A percentile compares a stretch with the other conserved stretches of the same genome.
Evolutionary conservation across 192 early-diverging fungal species (phyloP).

Genomic region (Gamsiella multidivaricata): DNA sequence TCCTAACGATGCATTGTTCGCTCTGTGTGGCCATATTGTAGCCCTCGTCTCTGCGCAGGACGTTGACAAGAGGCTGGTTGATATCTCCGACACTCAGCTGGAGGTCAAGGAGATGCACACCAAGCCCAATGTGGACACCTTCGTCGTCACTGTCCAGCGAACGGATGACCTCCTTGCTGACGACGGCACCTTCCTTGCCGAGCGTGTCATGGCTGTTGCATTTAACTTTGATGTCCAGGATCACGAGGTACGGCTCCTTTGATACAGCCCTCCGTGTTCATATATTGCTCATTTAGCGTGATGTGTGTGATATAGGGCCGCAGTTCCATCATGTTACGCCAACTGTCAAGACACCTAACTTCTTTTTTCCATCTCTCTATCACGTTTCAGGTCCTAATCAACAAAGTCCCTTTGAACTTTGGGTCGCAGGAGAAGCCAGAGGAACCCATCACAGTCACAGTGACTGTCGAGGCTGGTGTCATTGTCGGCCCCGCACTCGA

Average conservation of each 20-base stretch:
- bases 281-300: background rate
- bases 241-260: conserved; percentile 53
- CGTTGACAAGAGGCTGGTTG: conserved; percentile 48
- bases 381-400: conserved; percentile 58
- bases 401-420: conserved; percentile 60
- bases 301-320: no score
- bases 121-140: conserved; percentile 54
- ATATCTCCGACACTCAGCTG: conserved; percentile 52
- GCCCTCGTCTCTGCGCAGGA: conserved; percentile 45
- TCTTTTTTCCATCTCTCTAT: conserved; percentile 5
- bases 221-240: conserved; percentile 68
- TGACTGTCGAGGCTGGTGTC: conserved; percentile 44
- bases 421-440: conserved; percentile 50
- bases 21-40: background rate
- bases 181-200: conserved; percentile 65
- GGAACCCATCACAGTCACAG: conserved; percentile 30
- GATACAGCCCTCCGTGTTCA: background rate
- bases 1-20: background rate
- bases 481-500: conserved; percentile 51
- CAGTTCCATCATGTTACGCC: no score
- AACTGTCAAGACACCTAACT: background rate
- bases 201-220: conserved; percentile 66
- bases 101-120: conserved; percentile 44
- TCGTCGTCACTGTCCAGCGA: conserved; percentile 66
- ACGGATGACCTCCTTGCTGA: conserved; percentile 68